Percentiles rank a stretch among this genome's conserved stretches.
Evolutionary conservation across 495 filamentous ascomycete species (phyloP).

Genomic region (Xylaria longipes): DNA sequence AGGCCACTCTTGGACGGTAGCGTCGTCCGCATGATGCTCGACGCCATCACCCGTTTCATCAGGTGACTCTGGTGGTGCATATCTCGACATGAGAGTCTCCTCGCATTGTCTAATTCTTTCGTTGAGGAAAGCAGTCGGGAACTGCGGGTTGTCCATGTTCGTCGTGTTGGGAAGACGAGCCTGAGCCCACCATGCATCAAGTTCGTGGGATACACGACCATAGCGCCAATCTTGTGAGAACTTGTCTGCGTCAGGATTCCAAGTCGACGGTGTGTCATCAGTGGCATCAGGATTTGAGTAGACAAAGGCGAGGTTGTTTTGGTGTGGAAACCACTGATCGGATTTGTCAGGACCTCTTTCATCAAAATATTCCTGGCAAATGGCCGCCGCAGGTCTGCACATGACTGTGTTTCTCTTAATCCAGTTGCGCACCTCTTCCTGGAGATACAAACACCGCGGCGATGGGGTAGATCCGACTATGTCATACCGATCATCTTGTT

Average conservation of each 20-base stretch:
- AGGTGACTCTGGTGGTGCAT: constrained; percentile 50
- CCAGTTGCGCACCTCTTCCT: constrained; percentile 53
- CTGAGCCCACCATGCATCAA: constrained; percentile 63
- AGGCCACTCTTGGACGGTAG: constrained; percentile 57
- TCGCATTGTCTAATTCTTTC: constrained; percentile 57
- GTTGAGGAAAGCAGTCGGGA: constrained; percentile 57
- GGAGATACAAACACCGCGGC: constrained; percentile 40
- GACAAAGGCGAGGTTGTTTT: constrained; percentile 49
- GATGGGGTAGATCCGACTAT: constrained; percentile 35
- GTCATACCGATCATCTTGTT: constrained; percentile 45
- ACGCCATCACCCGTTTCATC: constrained; percentile 42
- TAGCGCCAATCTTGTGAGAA: constrained; percentile 58
- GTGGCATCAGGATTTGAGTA: constrained; percentile 47
- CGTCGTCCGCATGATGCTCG: constrained; percentile 55
- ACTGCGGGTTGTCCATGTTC: constrained; percentile 58
- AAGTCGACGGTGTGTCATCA: constrained; percentile 44
- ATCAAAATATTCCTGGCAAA: constrained; percentile 50
- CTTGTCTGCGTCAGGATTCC: constrained; percentile 56
- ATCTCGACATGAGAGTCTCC: constrained; percentile 53
- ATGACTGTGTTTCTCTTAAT: constrained; percentile 60
- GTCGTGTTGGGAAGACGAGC: constrained; percentile 60
- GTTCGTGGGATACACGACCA: constrained; percentile 61
- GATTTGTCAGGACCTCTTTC: constrained; percentile 37
- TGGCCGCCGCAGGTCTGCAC: constrained; percentile 48
- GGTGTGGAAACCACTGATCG: constrained; percentile 43